phyloP scores from a whole-genome alignment of 192 early-diverging fungal genomes.

The Coemansia sp. region DNA sequence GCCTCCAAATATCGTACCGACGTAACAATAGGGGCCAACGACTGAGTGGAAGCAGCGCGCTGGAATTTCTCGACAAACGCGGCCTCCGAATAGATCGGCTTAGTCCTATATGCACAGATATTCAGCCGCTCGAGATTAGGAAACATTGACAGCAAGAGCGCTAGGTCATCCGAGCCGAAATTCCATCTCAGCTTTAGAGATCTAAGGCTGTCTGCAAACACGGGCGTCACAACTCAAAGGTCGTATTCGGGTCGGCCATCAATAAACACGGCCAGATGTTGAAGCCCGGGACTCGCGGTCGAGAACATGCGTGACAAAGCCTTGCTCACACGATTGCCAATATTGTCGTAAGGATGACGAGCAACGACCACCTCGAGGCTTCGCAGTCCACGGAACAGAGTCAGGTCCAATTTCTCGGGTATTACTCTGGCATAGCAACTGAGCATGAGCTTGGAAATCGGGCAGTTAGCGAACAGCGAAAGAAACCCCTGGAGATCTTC shows the following conservation, averaged over 20 bases:
- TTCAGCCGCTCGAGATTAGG: neutral
- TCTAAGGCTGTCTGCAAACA: neutral
- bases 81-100: too few species aligned
- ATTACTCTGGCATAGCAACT: constrained; percentile 10
- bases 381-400: constrained; percentile 4
- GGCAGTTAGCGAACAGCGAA: constrained; percentile 14
- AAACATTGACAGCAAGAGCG: neutral
- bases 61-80: too few species aligned
- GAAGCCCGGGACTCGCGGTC: neutral
- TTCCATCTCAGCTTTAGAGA: neutral
- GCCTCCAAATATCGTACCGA: too few species aligned
- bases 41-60: too few species aligned
- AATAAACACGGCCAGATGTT: constrained; percentile 1
- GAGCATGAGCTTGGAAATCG: constrained; percentile 8
- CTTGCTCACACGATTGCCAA: neutral
- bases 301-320: neutral
- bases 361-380: constrained; percentile 11
- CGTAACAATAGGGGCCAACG: too few species aligned
- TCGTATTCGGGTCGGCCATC: neutral
- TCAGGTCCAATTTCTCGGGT: neutral
- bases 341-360: neutral
- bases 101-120: too few species aligned
- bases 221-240: neutral
- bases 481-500: constrained; percentile 2
- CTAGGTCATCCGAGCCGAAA: neutral